Conservation (phyloP, 148 eudicot genomes). For the Vaccinium darrowii region DNA sequence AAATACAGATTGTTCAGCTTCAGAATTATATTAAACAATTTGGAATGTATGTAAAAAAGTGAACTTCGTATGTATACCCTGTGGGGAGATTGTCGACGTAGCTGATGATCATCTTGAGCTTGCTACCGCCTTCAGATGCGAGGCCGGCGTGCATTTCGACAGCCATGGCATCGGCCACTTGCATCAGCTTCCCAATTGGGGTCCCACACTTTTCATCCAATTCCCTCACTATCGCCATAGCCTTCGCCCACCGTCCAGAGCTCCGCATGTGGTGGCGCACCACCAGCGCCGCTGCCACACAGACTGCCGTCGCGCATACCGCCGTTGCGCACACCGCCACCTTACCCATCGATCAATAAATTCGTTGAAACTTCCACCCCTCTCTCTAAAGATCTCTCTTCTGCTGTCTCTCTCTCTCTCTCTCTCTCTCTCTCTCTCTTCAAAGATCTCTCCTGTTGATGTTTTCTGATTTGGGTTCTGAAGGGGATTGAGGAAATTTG, state of each 20-base stretch:
- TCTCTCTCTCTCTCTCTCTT: not conserved
- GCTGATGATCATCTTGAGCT: constrained; percentile 57
- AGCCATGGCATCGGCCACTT: constrained; percentile 49
- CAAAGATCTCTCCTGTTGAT: not conserved
- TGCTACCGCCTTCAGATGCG: constrained; percentile 37
- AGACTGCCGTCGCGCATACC: constrained; percentile 52
- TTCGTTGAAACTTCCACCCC: not conserved
- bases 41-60: too few species aligned
- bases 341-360: constrained; percentile 47
- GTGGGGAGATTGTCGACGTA: constrained; percentile 57
- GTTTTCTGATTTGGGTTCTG: not conserved
- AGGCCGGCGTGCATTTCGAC: constrained; percentile 53
- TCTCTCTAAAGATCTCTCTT: not conserved
- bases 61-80: constrained; percentile 26
- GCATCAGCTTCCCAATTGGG: constrained; percentile 36
- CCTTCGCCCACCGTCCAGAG: constrained; percentile 48
- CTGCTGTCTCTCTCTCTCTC: not conserved
- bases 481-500: not conserved
- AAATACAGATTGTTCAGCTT: not conserved
- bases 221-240: constrained; percentile 52
- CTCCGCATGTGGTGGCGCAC: constrained; percentile 48
- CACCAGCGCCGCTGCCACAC: constrained; percentile 57
- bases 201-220: constrained; percentile 58
- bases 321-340: constrained; percentile 57
- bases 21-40: too few species aligned